Conservation (phyloP, 176 grass and related monocot species). For the Cocos nucifera region DNA sequence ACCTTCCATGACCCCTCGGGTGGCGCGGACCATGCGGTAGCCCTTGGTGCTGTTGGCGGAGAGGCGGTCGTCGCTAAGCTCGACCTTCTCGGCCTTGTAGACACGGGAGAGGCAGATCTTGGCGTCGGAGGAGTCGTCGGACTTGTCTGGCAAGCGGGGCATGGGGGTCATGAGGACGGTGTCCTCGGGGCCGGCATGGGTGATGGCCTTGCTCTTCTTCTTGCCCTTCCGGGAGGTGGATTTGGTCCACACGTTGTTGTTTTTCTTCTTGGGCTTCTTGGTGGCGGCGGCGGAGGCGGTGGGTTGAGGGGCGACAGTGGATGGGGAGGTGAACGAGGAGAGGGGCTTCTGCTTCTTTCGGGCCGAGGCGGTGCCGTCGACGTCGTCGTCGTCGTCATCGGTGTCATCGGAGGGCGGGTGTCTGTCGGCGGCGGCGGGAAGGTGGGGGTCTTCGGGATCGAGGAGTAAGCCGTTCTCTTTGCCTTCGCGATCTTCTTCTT, state of each 20-base stretch:
- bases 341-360: conserved; percentile 18
- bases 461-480: too few species aligned
- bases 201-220: conserved; percentile 51
- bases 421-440: not conserved
- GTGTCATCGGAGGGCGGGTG: not conserved
- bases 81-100: conserved; percentile 66
- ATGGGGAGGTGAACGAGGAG: conserved; percentile 19
- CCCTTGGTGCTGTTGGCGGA: conserved; percentile 69
- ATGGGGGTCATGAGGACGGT: conserved; percentile 62
- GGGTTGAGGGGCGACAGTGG: conserved; percentile 24
- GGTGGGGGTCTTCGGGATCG: not conserved
- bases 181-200: conserved; percentile 33
- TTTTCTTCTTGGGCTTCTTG: conserved; percentile 89
- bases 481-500: too few species aligned
- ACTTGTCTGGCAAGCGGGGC: conserved; percentile 52
- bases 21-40: conserved; percentile 87
- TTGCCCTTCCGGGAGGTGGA: conserved; percentile 73
- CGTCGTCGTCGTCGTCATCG: conserved; percentile 3
- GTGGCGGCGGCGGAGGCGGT: conserved; percentile 25
- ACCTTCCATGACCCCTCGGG: conserved; percentile 54
- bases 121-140: conserved; percentile 42
- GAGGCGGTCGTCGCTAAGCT: conserved; percentile 71
- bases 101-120: conserved; percentile 75
- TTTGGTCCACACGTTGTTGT: conserved; percentile 67
- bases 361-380: not conserved